These are phyloP conservation scores for Mycena maculata DNA, from an alignment of 768 basidiomycete genomes.

Conservation along the genomic window DNA sequence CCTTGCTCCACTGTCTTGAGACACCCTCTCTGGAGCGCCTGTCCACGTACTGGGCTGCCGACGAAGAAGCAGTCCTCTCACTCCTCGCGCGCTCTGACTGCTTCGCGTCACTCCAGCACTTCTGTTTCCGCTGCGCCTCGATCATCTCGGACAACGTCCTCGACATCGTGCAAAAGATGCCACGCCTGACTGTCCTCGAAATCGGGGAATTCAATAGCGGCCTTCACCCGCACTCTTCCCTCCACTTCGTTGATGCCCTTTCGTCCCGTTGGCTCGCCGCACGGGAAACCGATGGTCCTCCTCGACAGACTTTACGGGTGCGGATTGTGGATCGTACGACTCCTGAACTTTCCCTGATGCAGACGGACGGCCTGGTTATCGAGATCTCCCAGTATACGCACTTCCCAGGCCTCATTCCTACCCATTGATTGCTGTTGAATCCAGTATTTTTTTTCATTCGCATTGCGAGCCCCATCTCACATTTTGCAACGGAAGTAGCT, in stretches of 20 bases:
- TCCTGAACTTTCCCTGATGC: too few relatives aligned
- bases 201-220: conserved; percentile 9
- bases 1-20: conserved; percentile 8
- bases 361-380: too few relatives aligned
- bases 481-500: too few relatives aligned
- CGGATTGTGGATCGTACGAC: too few relatives aligned
- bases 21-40: conserved; percentile 11
- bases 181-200: not conserved
- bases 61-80: not conserved
- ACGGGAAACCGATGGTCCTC: too few relatives aligned
- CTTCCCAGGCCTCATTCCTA: too few relatives aligned
- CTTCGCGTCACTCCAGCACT: not conserved
- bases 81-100: conserved; percentile 23
- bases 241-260: not conserved
- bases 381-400: too few relatives aligned
- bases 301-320: too few relatives aligned
- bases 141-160: not conserved
- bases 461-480: too few relatives aligned
- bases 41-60: not conserved
- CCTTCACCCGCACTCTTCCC: not conserved
- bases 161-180: not conserved
- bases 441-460: too few relatives aligned
- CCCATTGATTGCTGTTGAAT: too few relatives aligned
- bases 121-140: not conserved
- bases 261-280: not conserved